Evolutionary conservation across 805 yeast species (phyloP), one percentile per base, ranked within the genome.

Genomic region (Saccharomycopsis selenospora): DNA sequence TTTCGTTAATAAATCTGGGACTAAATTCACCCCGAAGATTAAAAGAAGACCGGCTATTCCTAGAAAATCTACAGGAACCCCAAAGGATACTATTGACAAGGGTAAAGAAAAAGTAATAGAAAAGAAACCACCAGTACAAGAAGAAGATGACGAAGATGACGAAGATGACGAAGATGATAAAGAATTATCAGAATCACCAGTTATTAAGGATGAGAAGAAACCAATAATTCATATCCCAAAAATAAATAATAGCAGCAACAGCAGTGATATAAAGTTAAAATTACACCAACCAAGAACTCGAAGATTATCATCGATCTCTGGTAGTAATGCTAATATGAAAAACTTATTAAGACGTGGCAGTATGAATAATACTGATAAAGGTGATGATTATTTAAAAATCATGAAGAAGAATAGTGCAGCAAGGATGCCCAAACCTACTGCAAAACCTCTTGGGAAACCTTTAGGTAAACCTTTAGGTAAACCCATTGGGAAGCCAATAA

Each of bases 11-110:
- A 52, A 52, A 25, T 40, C 50, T 25, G 40, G 42, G 36, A 40
- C 55, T 20, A 52, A 49, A 42, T 52, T 52, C 29, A 45, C 52
- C 4, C 55, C 55, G 14, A 52, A 52, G 29, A 40, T 50, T 38
- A 46, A 46, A 28, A 36, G 45, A 14, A 38, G 53, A 36, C 18
- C 18, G 10, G 38, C 38, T 10, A 6, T 20, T 17, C 7, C 38
- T 10, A 10, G 20, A 33, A 33, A 20, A 17, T 14, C 18, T 14
- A 10, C 10, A n/a, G n/a, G 33, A 10, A 28, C 33, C 13, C 33
- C 33, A 28, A 28, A 10, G n/a, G 33, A 28, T n/a, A n/a, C n/a
- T n/a, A n/a, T n/a, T n/a, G n/a, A n/a, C n/a, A n/a, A n/a, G n/a
- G n/a, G n/a, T n/a, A n/a, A n/a, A n/a, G n/a, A n/a, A n/a, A n/a